phyloP scores from a whole-genome alignment of 257 asterid species.

The Lantana camara region DNA sequence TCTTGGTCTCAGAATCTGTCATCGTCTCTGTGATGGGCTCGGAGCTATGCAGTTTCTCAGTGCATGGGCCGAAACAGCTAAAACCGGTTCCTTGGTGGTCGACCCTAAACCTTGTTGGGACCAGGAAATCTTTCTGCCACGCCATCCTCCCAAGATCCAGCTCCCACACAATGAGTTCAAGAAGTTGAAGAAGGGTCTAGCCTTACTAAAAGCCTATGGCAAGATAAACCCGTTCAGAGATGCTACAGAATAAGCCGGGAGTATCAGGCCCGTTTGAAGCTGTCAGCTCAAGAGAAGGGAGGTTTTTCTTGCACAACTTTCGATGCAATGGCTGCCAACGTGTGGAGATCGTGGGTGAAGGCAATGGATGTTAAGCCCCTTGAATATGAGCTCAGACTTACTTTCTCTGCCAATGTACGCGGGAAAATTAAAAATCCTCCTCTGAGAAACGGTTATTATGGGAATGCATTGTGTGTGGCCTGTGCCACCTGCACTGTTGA shows the following conservation, averaged over 20 bases:
- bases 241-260: conserved; percentile 65
- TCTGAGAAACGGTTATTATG: conserved; percentile 68
- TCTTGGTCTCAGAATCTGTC: conserved; percentile 81
- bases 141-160: conserved; percentile 53
- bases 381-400: conserved; percentile 67
- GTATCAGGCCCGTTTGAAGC: conserved; percentile 57
- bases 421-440: conserved; percentile 57
- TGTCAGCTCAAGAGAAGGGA: conserved; percentile 44
- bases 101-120: conserved; percentile 77
- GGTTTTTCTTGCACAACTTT: conserved; percentile 54
- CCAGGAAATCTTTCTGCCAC: conserved; percentile 62
- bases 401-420: conserved; percentile 80
- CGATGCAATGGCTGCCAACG: conserved; percentile 89
- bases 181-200: conserved; percentile 54
- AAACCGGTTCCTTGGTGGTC: conserved; percentile 43
- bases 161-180: conserved; percentile 70
- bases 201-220: conserved; percentile 54
- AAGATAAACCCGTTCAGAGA: conserved; percentile 62
- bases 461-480: conserved; percentile 80
- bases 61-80: conserved; percentile 83
- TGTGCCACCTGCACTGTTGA: conserved; percentile 62
- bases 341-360: conserved; percentile 84
- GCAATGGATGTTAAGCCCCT: conserved; percentile 62
- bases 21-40: conserved; percentile 86
- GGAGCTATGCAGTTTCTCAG: conserved; percentile 87